Percentiles rank a stretch among this genome's conserved stretches.
Conservation (phyloP, 208 protist genomes). For the Crithidia expoeki region DNA sequence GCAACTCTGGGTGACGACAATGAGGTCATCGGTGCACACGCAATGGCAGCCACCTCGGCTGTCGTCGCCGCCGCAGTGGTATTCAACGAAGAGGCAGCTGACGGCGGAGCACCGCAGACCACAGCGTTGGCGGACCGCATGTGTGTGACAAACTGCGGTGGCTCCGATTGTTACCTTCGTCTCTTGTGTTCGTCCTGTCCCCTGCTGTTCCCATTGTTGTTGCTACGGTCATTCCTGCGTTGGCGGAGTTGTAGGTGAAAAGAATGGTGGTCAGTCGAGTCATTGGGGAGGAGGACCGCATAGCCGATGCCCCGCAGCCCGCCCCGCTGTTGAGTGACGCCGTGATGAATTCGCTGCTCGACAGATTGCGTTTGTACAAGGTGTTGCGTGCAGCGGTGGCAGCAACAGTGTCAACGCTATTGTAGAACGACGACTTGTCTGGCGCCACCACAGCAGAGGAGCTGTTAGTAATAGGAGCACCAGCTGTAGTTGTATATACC, state of each 20-base stretch:
- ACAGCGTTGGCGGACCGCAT: neutral
- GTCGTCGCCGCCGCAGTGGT: neutral
- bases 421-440: neutral
- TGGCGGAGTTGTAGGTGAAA: slow-evolving; percentile 12
- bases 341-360: slow-evolving; percentile 3
- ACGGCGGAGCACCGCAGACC: neutral
- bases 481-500: neutral
- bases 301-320: neutral
- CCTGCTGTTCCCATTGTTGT: neutral
- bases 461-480: neutral
- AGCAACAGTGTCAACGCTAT: neutral
- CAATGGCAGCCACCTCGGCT: no score
- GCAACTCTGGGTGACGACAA: no score
- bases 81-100: neutral
- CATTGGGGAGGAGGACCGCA: slow-evolving; percentile 10
- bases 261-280: slow-evolving; percentile 6
- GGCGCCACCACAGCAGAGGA: no score
- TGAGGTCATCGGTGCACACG: no score
- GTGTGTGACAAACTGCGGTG: neutral
- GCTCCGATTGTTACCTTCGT: no score
- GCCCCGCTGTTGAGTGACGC: neutral
- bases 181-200: no score
- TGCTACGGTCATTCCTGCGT: neutral
- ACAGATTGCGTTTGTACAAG: neutral
- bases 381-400: neutral